Evolutionary conservation across 2,329 filamentous ascomycete species (phyloP).

Genomic region (Teratosphaeria zuluensis): DNA sequence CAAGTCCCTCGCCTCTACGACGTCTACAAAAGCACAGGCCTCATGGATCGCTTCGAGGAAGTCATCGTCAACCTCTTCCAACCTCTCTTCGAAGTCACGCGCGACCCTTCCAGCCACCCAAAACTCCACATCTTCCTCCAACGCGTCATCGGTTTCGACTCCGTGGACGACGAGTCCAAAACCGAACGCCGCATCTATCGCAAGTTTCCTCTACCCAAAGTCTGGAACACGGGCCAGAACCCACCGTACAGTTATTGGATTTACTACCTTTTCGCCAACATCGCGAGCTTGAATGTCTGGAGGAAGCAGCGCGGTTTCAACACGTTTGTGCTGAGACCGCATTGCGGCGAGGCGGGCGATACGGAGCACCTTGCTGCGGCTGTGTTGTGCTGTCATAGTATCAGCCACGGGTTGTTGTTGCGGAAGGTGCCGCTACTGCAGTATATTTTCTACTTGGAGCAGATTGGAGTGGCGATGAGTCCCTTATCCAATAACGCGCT

Average conservation of each 20-base stretch:
- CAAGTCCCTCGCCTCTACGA: slow-evolving; percentile 92
- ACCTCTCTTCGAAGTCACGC: slow-evolving; percentile 88
- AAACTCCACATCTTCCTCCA: slow-evolving; percentile 94
- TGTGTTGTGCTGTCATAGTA: slow-evolving; percentile 87
- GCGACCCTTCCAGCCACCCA: slow-evolving; percentile 73
- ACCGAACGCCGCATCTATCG: slow-evolving; percentile 85
- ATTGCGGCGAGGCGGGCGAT: slow-evolving; percentile 94
- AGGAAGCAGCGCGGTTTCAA: slow-evolving; percentile 88
- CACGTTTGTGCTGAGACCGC: slow-evolving; percentile 83
- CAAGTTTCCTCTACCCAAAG: slow-evolving; percentile 84
- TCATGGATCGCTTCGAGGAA: slow-evolving; percentile 85
- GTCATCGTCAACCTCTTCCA: slow-evolving; percentile 86
- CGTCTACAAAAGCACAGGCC: slow-evolving; percentile 80
- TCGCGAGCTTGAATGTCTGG: slow-evolving; percentile 84
- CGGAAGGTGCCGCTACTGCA: slow-evolving; percentile 91
- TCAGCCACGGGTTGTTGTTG: slow-evolving; percentile 85
- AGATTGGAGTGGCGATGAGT: slow-evolving; percentile 99
- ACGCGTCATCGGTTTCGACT: slow-evolving; percentile 92
- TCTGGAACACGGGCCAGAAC: slow-evolving; percentile 88
- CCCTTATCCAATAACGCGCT: slow-evolving; percentile 95
- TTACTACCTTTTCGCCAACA: slow-evolving; percentile 93
- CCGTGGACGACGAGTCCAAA: slow-evolving; percentile 97
- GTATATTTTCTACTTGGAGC: slow-evolving; percentile 95
- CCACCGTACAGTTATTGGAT: slow-evolving; percentile 99
- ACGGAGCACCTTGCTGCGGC: slow-evolving; percentile 92